Evolutionary conservation across 768 basidiomycete genomes (phyloP), one percentile per base, ranked within the genome.

Genomic region (Suillus lakei): DNA sequence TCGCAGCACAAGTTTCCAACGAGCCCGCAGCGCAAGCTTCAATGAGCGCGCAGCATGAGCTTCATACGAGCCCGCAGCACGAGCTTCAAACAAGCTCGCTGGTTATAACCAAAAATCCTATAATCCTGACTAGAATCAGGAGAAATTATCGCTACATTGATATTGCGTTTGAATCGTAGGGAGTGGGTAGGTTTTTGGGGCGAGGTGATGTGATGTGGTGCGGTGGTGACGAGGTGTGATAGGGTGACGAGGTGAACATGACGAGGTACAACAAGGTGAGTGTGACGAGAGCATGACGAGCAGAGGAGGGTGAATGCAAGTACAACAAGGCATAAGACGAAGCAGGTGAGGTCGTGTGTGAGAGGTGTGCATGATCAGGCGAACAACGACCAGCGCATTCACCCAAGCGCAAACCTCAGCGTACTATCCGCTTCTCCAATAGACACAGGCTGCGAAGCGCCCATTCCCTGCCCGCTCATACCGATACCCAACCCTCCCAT

Each of bases 361-460:
- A 16, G 39, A 16, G n/a, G n/a, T n/a, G n/a, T n/a, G 39, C 16
- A 30, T 26, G 9, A 21, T 51, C 16, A 16, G 28, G 51, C 51
- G 18, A 53, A 30, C 51, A 5, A 53, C 28, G 51, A 32, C 51
- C 51, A 34, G 30, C 53, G 12, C 53, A 30, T 34, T 76, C 62
- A 76, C 23, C 75, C 75, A 55, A 76, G 58, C 16, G 75, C 75
- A 39, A 77, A 76, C 34, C 76, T 64, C 50, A 76, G 53, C 28
- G 76, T 76, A 54, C 75, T 76, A 30, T 61, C 73, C 18, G 64
- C 68, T 28, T 76, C 75, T 6, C 74, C 74, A 4, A 50, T 50
- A 16, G 50, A 50, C 21, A 71, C 65, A 0, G 68, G 43, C 23
- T 69, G 18, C 66, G 72, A 12, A 60, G 30, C 21, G 50, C 38